A percentile compares a stretch with the other conserved stretches of the same genome.
phyloP scores from a whole-genome alignment of 1,284 basidiomycete genomes.

The Ceratobasidium sp. region DNA sequence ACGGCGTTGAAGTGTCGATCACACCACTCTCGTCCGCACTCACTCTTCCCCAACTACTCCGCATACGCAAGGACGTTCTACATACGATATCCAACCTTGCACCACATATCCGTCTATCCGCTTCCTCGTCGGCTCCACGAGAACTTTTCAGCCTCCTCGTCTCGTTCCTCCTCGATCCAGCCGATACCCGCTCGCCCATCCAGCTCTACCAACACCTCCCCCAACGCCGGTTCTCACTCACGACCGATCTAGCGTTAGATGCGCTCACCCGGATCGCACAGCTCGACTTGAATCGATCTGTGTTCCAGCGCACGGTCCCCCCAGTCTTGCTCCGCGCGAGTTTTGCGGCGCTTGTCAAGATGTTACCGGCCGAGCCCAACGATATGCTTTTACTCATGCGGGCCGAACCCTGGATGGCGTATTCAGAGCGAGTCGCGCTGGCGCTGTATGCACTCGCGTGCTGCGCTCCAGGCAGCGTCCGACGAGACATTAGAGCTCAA shows the following conservation, averaged over 20 bases:
- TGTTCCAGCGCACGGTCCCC: constrained; percentile 74
- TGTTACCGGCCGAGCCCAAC: constrained; percentile 81
- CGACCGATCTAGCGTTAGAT: constrained; percentile 83
- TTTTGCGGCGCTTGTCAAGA: constrained; percentile 79
- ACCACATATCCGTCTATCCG: constrained; percentile 32
- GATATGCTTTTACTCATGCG: constrained; percentile 78
- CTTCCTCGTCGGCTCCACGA: constrained; percentile 61
- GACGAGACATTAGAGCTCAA: constrained; percentile 72
- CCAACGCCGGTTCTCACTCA: constrained; percentile 61
- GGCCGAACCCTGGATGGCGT: constrained; percentile 77
- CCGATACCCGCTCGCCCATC: constrained; percentile 54
- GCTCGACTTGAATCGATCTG: constrained; percentile 83
- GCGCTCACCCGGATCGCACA: constrained; percentile 83
- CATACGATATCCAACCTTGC: constrained; percentile 79
- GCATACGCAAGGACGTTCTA: constrained; percentile 83
- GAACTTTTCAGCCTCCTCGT: constrained; percentile 78
- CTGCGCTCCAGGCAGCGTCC: constrained; percentile 80
- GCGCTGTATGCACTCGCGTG: constrained; percentile 90
- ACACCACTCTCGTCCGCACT: constrained; percentile 66
- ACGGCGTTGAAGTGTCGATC: constrained; percentile 23
- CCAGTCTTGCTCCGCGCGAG: constrained; percentile 70
- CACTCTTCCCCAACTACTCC: constrained; percentile 78
- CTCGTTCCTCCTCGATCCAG: constrained; percentile 79
- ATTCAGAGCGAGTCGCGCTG: constrained; percentile 83
- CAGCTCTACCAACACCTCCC: constrained; percentile 52